Conservation (phyloP, 371 early-diverging fungal genomes). For the Capniomyces stellatus region DNA sequence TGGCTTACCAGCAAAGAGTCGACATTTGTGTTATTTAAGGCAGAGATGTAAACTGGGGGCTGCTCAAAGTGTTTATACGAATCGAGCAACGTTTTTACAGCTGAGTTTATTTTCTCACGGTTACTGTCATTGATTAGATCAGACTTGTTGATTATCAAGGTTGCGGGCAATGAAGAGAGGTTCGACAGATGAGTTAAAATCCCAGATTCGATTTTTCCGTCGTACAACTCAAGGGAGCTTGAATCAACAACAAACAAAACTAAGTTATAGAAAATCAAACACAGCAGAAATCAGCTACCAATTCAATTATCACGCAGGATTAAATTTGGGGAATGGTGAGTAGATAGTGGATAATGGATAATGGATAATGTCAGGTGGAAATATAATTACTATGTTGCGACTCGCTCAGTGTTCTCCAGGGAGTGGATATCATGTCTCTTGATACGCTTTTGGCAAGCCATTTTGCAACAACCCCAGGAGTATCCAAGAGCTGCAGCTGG, state of each 20-base stretch:
- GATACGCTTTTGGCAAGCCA: slow-evolving; percentile 26
- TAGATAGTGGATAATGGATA: no score
- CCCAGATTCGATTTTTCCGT: slow-evolving; percentile 30
- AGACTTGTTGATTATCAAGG: slow-evolving; percentile 53
- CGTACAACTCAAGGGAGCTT: slow-evolving; percentile 26
- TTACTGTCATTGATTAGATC: slow-evolving; percentile 31
- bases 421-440: slow-evolving; percentile 43
- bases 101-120: slow-evolving; percentile 19
- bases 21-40: slow-evolving; percentile 16
- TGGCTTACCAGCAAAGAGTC: slow-evolving; percentile 4
- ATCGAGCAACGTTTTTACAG: slow-evolving; percentile 14
- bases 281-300: no score
- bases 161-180: slow-evolving; percentile 29
- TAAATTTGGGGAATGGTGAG: no score
- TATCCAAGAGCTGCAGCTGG: slow-evolving; percentile 47
- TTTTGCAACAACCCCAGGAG: slow-evolving; percentile 36
- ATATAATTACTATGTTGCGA: no score
- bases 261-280: no score
- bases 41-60: slow-evolving; percentile 30
- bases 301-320: no score
- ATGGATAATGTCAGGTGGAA: no score
- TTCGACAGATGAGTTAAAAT: slow-evolving; percentile 31
- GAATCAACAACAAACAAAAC: slow-evolving; percentile 44
- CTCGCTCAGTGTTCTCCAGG: slow-evolving; percentile 52
- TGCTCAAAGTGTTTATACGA: slow-evolving; percentile 17